Evolutionary conservation across 2,329 filamentous ascomycete species (phyloP), one percentile per base, ranked within the genome.

Genomic region (Aciculosporium take): DNA sequence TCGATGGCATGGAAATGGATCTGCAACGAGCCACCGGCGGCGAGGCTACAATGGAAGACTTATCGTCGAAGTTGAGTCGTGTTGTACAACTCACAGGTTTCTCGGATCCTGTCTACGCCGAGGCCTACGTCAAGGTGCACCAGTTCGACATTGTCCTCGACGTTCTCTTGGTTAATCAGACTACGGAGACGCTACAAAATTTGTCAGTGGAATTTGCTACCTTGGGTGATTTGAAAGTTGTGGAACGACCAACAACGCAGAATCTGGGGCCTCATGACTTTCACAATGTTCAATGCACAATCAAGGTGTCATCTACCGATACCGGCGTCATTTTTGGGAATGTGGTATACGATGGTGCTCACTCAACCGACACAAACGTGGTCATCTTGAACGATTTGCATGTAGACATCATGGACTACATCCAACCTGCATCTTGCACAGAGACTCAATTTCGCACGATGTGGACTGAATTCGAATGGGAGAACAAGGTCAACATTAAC

Each of bases 391-490:
- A 96, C 58, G 91, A 98, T 59, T 79, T 98, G 24, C 91, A 98
- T 56, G 89, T 96, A 43, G 91, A 98, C 57, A 95, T 98, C 50
- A 98, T 98, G 91, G 91, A 98, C 65, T 98, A 98, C 67, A 98
- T 98, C 55, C 89, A 96, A 59, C 91, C 91, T 1, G 89, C 89
- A 6, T 81, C 87, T 13, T 98, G 91, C 71, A 91, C 86, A 4
- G 91, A 98, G 69, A 95, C 89, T 9, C 87, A 96, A 56, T 98
- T 98, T 79, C 79, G 91, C 45, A 94, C 86, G n/a, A 98, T 98
- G 91, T 98, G 91, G 91, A 98, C 91, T 29, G 91, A 98, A 59
- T 98, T 98, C 51, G 91, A 98, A 61, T 98, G 91, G 91, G 91
- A 98, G 71, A 98, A 98, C 69, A 98, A 98, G 75, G 89, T 98